Conservation (phyloP, 805 yeast species). For the Kazachstania bromeliacearum region DNA sequence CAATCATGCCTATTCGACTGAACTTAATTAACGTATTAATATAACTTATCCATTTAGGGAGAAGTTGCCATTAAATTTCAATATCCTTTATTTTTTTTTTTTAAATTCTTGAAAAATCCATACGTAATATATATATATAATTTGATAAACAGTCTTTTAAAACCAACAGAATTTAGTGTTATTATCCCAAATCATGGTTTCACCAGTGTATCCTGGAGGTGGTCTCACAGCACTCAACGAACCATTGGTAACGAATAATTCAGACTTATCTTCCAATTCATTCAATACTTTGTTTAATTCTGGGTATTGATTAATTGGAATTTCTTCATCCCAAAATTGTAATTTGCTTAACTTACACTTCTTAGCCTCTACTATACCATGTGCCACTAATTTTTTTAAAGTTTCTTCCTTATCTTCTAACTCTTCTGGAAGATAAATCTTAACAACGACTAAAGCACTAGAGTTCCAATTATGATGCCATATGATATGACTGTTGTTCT, state of each 20-base stretch:
- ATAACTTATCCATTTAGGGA: too few relatives aligned
- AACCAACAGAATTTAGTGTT: conserved; percentile 45
- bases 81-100: too few relatives aligned
- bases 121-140: not conserved
- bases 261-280: conserved; percentile 17
- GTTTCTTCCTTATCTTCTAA: conserved; percentile 10
- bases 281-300: conserved; percentile 13
- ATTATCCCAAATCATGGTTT: conserved; percentile 32
- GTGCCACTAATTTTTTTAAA: conserved; percentile 22
- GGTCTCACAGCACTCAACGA: conserved; percentile 36
- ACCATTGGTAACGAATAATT: conserved; percentile 22
- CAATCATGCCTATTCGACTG: too few relatives aligned
- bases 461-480: conserved; percentile 40
- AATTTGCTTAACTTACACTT: conserved; percentile 20
- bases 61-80: too few relatives aligned
- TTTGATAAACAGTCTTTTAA: conserved; percentile 14
- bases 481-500: conserved; percentile 29
- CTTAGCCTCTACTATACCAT: conserved; percentile 31
- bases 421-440: conserved; percentile 15
- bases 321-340: conserved; percentile 35
- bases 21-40: too few relatives aligned
- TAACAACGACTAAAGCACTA: conserved; percentile 23
- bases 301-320: conserved; percentile 22
- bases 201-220: conserved; percentile 18
- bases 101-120: too few relatives aligned